phyloP scores from a whole-genome alignment of 2,329 filamentous ascomycete genomes.

The Xylariaceae sp. region DNA sequence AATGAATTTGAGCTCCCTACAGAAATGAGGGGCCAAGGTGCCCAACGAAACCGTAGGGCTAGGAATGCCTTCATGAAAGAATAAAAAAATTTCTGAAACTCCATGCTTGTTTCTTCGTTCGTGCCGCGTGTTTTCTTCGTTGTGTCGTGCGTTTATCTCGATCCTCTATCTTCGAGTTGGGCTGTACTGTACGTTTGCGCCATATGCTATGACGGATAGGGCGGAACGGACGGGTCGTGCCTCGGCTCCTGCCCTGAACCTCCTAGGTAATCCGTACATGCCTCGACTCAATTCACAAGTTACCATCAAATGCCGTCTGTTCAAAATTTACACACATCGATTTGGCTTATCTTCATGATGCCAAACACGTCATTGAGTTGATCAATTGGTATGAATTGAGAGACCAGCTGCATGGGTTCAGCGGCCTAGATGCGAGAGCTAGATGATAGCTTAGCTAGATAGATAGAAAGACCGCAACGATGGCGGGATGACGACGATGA shows the following conservation, averaged over 20 bases:
- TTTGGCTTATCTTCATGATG: too few species aligned
- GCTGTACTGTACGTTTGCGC: neutral
- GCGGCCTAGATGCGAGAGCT: too few species aligned
- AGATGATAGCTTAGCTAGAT: neutral
- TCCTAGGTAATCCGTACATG: too few species aligned
- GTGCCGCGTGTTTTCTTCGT: neutral
- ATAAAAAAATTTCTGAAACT: slow-evolving; percentile 10
- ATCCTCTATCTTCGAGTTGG: neutral
- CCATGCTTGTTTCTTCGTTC: neutral
- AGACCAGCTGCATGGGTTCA: too few species aligned
- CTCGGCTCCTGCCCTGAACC: too few species aligned
- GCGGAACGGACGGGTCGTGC: too few species aligned
- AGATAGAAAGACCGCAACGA: neutral
- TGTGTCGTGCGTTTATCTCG: neutral
- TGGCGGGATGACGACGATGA: neutral
- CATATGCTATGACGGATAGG: neutral
- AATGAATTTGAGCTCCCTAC: slow-evolving; percentile 18
- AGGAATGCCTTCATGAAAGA: slow-evolving; percentile 22
- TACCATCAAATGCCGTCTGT: too few species aligned
- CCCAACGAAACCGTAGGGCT: slow-evolving; percentile 19
- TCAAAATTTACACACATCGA: too few species aligned
- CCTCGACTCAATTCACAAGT: too few species aligned
- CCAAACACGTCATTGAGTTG: too few species aligned
- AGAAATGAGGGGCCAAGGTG: slow-evolving; percentile 23
- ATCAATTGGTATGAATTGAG: too few species aligned